Conservation (phyloP, 208 protist species). For the Leishmania amazonensis region DNA sequence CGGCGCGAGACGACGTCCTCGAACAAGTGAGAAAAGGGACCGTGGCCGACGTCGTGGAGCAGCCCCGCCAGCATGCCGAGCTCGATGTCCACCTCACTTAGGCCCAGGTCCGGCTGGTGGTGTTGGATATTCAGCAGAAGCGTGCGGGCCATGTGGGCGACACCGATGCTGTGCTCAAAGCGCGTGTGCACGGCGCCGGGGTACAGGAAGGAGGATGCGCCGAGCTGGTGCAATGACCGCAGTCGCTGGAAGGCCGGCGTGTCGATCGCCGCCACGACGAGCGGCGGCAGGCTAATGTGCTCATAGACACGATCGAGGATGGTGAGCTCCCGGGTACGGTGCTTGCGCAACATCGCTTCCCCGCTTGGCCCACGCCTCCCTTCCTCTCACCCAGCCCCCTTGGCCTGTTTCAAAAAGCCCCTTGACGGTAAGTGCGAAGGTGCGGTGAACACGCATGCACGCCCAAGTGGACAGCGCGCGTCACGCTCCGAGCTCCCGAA, state of each 20-base stretch:
- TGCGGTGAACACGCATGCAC: background rate
- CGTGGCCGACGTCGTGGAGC: conserved; percentile 96
- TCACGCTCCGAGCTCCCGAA: background rate
- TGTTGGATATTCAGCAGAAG: conserved; percentile 77
- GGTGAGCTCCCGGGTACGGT: conserved; percentile 50
- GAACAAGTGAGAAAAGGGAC: conserved; percentile 97
- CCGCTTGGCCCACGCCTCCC: background rate
- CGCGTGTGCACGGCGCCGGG: conserved; percentile 95
- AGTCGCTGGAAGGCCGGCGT: conserved; percentile 97
- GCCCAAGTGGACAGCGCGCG: background rate
- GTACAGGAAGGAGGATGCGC: conserved; percentile 93
- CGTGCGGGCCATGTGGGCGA: conserved; percentile 90
- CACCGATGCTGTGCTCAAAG: conserved; percentile 97
- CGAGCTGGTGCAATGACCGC: conserved; percentile 95
- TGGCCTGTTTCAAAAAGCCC: background rate
- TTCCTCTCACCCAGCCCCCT: background rate
- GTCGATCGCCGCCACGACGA: conserved; percentile 92
- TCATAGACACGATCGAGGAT: conserved; percentile 95
- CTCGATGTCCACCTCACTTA: conserved; percentile 82
- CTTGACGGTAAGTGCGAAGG: background rate
- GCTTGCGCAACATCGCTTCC: conserved; percentile 31
- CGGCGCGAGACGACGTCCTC: conserved; percentile 85
- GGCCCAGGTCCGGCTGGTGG: conserved; percentile 92
- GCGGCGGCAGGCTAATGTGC: conserved; percentile 87
- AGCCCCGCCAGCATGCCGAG: conserved; percentile 94